Evolutionary conservation across 2,329 filamentous ascomycete species (phyloP), one percentile per base, ranked within the genome.

Genomic region (Alternaria sp.): DNA sequence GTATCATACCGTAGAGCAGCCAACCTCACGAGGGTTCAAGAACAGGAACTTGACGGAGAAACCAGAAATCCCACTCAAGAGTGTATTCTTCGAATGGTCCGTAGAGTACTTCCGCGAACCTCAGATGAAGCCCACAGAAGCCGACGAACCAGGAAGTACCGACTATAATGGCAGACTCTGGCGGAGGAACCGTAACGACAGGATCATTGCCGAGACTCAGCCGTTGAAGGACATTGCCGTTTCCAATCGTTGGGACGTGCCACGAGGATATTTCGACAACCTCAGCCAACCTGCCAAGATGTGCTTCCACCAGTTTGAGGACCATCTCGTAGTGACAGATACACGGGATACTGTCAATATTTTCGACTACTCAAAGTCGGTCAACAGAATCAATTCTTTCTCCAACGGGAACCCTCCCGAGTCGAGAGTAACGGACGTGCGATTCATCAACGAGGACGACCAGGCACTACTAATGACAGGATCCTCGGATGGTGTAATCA

Each of bases 401-500:
- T 96, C 92, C 26, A 98, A 98, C 74, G 94, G 93, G 52, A 99
- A 99, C 73, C 96, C 96, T 0, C 85, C 90, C 30, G 93, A 94
- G 3, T 97, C 93, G 25, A 93, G 90, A 71, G 97, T 99, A 73
- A 97, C 93, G 57, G 94, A 98, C 78, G 90, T 97, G 77, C 92
- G 93, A 59, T 97, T 98, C 80, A 97, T 99, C 83, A 99, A 99
- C 71, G 96, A 99, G 80, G 96, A 99, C 73, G 96, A 99, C 77
- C 93, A 96, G 76, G 96, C 95, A 3, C 88, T 98, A 67, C 83
- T 99, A 60, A 93, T 99, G 88, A 97, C 93, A 1, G 96, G 96
- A 2, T 97, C 94, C 8, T 97, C 93, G 1, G 96, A 99, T 74
- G 96, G 96, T 56, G 93, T 98, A 17, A 88, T 99, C 67, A 92